Evolutionary conservation across 371 early-diverging fungal genomes (phyloP).

Genomic region (Mortierella sp.): DNA sequence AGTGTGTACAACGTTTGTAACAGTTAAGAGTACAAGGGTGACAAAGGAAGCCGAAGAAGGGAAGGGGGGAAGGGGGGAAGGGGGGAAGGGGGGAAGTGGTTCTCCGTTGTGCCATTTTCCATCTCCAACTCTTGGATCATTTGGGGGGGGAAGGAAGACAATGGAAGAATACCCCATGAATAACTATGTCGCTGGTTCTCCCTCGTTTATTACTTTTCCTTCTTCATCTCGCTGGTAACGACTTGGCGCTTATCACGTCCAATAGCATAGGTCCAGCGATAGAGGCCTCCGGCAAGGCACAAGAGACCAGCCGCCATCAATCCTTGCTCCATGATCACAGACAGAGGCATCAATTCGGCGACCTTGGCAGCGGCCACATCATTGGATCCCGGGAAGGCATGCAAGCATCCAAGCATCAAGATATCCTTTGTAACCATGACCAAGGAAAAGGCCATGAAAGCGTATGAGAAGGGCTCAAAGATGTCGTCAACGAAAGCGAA

Average conservation of each 20-base stretch:
- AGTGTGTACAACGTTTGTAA: no score
- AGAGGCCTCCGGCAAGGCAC: conserved; percentile 35
- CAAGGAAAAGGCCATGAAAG: conserved; percentile 21
- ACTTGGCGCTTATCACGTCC: conserved; percentile 54
- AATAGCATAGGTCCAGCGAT: conserved; percentile 47
- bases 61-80: no score
- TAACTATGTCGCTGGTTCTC: background rate
- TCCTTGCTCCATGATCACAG: conserved; percentile 27
- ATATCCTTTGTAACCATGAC: conserved; percentile 43
- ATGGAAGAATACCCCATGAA: background rate
- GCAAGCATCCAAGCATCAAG: conserved; percentile 36
- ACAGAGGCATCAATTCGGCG: conserved; percentile 38
- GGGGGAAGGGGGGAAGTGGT: no score
- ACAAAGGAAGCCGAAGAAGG: no score
- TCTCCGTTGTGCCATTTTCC: no score
- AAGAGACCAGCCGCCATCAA: conserved; percentile 11
- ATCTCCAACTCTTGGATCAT: no score
- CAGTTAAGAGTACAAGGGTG: no score
- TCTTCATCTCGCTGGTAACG: conserved; percentile 33
- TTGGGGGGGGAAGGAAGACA: no score
- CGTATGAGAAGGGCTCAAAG: conserved; percentile 39
- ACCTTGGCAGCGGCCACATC: conserved; percentile 37
- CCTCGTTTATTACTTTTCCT: conserved; percentile 6
- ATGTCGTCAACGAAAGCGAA: conserved; percentile 37
- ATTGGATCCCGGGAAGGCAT: conserved; percentile 33